Evolutionary conservation across 2,329 filamentous ascomycete genomes (phyloP).

Genomic region (Aspergillus carbonarius): DNA sequence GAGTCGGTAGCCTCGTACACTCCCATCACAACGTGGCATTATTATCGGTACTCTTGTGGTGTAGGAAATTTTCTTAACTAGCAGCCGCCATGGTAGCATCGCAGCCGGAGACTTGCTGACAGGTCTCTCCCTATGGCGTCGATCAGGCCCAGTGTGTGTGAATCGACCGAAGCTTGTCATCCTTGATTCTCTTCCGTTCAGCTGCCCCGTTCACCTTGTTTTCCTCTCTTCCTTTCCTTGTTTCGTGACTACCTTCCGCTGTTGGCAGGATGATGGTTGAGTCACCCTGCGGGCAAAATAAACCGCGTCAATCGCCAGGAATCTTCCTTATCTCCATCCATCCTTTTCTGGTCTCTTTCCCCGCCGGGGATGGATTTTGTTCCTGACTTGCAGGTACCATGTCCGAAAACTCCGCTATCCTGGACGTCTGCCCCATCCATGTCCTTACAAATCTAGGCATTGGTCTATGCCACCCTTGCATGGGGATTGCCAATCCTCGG

Average conservation of each 20-base stretch:
- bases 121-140: slow-evolving; percentile 10
- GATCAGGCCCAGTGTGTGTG: neutral
- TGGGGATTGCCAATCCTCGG: slow-evolving; percentile 13
- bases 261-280: neutral
- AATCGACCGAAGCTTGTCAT: neutral
- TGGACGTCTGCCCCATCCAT: slow-evolving; percentile 8
- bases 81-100: slow-evolving; percentile 9
- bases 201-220: slow-evolving; percentile 2
- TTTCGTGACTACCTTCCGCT: neutral
- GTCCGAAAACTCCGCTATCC: slow-evolving; percentile 1
- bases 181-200: neutral
- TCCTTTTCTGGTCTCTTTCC: neutral
- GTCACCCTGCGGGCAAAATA: neutral
- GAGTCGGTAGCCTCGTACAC: slow-evolving; percentile 5
- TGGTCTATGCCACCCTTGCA: slow-evolving; percentile 21
- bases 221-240: neutral
- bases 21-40: slow-evolving; percentile 21
- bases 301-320: neutral
- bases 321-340: neutral
- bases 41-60: slow-evolving; percentile 8
- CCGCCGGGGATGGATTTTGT: slow-evolving; percentile 3
- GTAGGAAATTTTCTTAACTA: slow-evolving; percentile 12
- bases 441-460: slow-evolving; percentile 12
- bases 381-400: slow-evolving; percentile 13
- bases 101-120: slow-evolving; percentile 15